These are phyloP conservation scores for Moricandia moricandioides DNA, from an alignment of 345 rosid genomes.

Conservation along the genomic window DNA sequence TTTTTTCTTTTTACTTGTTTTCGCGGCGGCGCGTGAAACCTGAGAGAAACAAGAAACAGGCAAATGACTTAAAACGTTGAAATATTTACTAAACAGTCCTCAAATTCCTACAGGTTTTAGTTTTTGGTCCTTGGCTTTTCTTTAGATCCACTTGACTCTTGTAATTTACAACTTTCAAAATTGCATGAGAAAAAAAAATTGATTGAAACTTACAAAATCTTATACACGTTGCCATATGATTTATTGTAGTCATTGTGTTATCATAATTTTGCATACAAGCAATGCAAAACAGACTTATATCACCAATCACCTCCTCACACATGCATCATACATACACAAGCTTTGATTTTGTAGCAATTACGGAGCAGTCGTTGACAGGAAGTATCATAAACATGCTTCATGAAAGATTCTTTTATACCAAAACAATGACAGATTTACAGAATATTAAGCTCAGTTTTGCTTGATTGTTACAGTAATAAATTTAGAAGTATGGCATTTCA, in stretches of 20 bases:
- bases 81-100: conserved; percentile 16
- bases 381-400: neutral
- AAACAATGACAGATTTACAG: conserved; percentile 26
- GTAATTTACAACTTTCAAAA: neutral
- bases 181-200: neutral
- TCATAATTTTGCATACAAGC: neutral
- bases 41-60: neutral
- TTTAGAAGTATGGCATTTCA: conserved; percentile 19
- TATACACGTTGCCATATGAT: neutral
- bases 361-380: neutral
- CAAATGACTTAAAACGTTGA: neutral
- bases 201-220: neutral
- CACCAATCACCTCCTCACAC: neutral
- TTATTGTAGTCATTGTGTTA: neutral
- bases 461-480: conserved; percentile 14
- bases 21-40: conserved; percentile 29
- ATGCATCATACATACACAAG: neutral
- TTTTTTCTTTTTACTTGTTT: neutral
- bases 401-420: conserved; percentile 22
- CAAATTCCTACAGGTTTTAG: neutral
- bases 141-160: neutral
- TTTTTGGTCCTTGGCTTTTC: neutral
- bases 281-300: neutral
- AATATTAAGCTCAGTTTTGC: conserved; percentile 28
- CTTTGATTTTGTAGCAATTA: neutral